A percentile compares a stretch with the other conserved stretches of the same genome.
Evolutionary conservation across 495 filamentous ascomycete species (phyloP).

Genomic region (Lasiosphaeris hirsuta): DNA sequence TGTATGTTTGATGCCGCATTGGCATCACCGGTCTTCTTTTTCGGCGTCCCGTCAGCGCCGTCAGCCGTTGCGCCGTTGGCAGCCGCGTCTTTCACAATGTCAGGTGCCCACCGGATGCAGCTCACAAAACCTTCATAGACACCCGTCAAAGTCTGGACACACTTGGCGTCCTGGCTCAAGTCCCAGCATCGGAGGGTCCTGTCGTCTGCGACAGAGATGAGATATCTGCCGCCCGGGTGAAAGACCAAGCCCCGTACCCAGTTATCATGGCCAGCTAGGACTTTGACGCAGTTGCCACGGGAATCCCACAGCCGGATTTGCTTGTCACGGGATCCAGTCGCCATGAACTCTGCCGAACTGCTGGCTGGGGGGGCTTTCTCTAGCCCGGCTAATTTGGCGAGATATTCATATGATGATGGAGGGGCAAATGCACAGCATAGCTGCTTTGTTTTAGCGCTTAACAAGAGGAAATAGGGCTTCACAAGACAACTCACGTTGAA

Average conservation of each 20-base stretch:
- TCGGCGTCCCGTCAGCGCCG: background rate
- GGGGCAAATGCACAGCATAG: constrained; percentile 79
- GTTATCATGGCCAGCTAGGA: constrained; percentile 84
- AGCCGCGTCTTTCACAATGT: constrained; percentile 10
- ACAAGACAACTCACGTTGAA: constrained; percentile 5
- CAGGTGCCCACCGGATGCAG: constrained; percentile 17
- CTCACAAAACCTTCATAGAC: constrained; percentile 21
- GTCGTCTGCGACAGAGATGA: constrained; percentile 79
- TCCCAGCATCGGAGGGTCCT: constrained; percentile 92
- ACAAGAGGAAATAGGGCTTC: background rate
- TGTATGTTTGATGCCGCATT: background rate
- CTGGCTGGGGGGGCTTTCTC: constrained; percentile 64
- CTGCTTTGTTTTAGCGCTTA: constrained; percentile 47
- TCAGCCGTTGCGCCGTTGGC: background rate
- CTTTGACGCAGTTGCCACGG: constrained; percentile 78
- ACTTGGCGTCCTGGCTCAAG: constrained; percentile 80
- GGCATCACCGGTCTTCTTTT: too few species aligned
- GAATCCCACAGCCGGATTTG: constrained; percentile 84
- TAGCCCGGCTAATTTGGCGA: constrained; percentile 72
- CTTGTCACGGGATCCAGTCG: constrained; percentile 84
- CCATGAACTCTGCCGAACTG: constrained; percentile 78
- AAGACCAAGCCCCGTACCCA: constrained; percentile 84
- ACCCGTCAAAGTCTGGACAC: constrained; percentile 58
- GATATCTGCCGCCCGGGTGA: constrained; percentile 87
- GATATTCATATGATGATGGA: constrained; percentile 64